Base-by-base conservation (phyloP, 1,284 basidiomycete species). In the Cryptococcus wingfieldii region DNA sequence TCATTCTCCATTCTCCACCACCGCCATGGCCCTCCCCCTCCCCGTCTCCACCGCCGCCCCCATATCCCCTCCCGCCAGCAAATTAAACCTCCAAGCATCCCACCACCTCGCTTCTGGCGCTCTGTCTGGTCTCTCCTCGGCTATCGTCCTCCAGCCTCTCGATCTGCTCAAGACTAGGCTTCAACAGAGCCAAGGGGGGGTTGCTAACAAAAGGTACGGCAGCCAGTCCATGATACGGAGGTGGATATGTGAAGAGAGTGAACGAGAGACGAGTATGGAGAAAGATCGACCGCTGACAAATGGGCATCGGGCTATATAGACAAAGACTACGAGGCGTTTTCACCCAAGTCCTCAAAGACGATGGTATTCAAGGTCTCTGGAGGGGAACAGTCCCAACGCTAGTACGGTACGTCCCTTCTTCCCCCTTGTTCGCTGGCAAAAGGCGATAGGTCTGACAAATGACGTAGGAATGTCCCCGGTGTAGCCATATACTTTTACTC, bases 401-500 rank as follows among this genome's bases (percentile, higher is more conserved):
- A 6, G 78, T 85, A 16, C 81, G 93, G 91, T 80, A 47, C 56
- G 76, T 67, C 14, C 23, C 18, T 38, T 18, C 0, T 54, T 10
- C 38, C 38, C 37, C 34, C 38, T 5, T 28, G n/a, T 31, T 83
- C 64, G 34, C 63, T 60, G 41, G 31, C 31, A 34, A 42, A 8
- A n/a, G 13, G 14, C n/a, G 19, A n/a, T 23, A 10, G 41, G 14
- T 7, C 19, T 13, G 46, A 44, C 18, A 14, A 38, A 27, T 38
- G 28, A 27, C 42, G 25, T 66, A 93, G 91, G 45, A 96, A 95
- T 70, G 86, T 96, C 2, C 94, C 94, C 0, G 93, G 93, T 7
- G 89, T 96, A 9, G 92, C 92, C 3, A 76, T 94, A 51, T 96
- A 96, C 79, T 90, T 96, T 80, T 90, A 93, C 10, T 82, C 85